These are phyloP conservation scores for Heracleum sosnowskyi DNA, from an alignment of 129 eudicot genomes.

Conservation along the genomic window DNA sequence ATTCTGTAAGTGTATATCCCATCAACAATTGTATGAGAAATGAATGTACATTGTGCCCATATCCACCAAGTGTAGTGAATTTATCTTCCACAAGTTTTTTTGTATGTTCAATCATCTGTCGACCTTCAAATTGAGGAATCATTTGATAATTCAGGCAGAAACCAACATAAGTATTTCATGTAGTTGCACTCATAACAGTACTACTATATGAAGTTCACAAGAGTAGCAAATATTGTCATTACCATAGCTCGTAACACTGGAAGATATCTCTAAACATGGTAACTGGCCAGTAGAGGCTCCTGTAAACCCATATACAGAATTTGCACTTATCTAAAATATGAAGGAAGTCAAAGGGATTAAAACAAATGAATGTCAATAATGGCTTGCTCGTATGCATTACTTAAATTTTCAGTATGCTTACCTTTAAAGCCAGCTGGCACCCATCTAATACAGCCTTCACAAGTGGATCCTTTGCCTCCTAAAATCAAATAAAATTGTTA, in stretches of 20 bases:
- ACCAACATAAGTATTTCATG: conserved; percentile 3
- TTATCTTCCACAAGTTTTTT: conserved; percentile 92
- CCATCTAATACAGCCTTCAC: conserved; percentile 97
- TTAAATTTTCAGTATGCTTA: conserved; percentile 6
- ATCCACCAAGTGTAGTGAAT: conserved; percentile 62
- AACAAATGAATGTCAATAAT: conserved; percentile 9
- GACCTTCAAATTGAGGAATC: conserved; percentile 42
- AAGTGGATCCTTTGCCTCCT: conserved; percentile 97
- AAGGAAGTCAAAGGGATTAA: background rate
- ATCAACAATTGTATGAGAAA: background rate
- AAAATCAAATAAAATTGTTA: conserved; percentile 11
- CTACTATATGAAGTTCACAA: background rate
- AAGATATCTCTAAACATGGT: conserved; percentile 94
- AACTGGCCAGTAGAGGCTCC: conserved; percentile 96
- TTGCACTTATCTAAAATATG: conserved; percentile 78
- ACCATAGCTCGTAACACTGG: conserved; percentile 99
- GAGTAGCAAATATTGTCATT: conserved; percentile 11
- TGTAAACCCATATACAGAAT: conserved; percentile 97
- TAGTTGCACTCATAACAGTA: background rate
- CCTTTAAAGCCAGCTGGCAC: conserved; percentile 95
- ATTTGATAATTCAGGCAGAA: background rate
- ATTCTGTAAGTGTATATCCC: background rate
- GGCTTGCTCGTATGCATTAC: background rate
- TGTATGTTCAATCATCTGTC: conserved; percentile 96
- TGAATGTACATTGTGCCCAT: conserved; percentile 43